A percentile compares a stretch with the other conserved stretches of the same genome.
Conservation (phyloP, 2,329 filamentous ascomycete genomes). For the Ustulina deusta region DNA sequence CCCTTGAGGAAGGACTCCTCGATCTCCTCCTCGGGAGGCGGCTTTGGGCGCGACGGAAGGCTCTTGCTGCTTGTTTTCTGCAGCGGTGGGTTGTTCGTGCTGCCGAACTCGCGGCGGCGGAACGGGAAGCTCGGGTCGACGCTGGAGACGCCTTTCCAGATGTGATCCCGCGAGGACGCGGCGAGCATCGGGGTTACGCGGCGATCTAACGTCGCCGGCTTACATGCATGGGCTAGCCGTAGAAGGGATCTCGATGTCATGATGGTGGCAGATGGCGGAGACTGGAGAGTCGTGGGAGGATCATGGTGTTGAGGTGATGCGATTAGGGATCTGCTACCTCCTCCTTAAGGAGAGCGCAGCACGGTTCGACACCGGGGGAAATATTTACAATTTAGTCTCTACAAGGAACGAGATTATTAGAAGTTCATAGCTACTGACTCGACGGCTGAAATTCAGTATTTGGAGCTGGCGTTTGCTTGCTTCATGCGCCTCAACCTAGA, state of each 20-base stretch:
- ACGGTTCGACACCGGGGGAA: background rate
- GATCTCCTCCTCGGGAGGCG: constrained; percentile 81
- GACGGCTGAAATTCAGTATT: background rate
- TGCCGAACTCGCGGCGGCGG: constrained; percentile 46
- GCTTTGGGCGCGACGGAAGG: constrained; percentile 79
- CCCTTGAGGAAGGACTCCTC: constrained; percentile 90
- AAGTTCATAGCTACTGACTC: background rate
- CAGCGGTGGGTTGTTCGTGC: constrained; percentile 47
- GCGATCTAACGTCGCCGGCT: background rate
- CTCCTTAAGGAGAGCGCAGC: background rate
- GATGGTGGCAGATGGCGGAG: constrained; percentile 3
- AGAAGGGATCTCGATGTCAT: constrained; percentile 25
- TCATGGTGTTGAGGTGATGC: constrained; percentile 9
- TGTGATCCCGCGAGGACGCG: background rate
- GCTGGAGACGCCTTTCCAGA: background rate
- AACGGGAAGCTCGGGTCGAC: background rate
- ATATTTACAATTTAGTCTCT: background rate
- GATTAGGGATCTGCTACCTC: background rate
- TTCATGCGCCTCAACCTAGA: too few relatives aligned
- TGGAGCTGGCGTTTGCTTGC: too few relatives aligned
- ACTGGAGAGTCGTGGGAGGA: constrained; percentile 1
- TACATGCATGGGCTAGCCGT: constrained; percentile 1
- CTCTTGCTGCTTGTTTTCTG: constrained; percentile 59
- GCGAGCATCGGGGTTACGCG: background rate
- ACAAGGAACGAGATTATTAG: background rate